Evolutionary conservation across 108 stramenopile genomes (phyloP).

Genomic region (Cyclotella kingstonii): DNA sequence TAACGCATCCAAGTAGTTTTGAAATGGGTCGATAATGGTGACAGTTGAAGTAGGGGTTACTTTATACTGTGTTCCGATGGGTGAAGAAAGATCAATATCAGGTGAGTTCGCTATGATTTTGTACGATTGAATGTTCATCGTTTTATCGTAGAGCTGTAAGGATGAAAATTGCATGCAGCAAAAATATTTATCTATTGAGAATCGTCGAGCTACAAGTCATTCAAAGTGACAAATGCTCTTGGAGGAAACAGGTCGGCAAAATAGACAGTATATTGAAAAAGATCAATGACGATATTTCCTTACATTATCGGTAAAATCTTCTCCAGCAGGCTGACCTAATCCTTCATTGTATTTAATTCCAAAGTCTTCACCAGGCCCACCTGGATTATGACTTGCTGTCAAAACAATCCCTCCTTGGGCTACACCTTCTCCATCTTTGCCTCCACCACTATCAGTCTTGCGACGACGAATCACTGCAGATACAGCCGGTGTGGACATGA

Average conservation of each 20-base stretch:
- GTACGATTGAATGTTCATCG: slow-evolving; percentile 59
- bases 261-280: not conserved
- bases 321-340: slow-evolving; percentile 96
- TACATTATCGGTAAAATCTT: slow-evolving; percentile 93
- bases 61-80: slow-evolving; percentile 57
- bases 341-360: slow-evolving; percentile 97
- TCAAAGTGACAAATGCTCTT: not conserved
- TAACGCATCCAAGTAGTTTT: slow-evolving; percentile 82
- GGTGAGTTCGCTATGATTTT: slow-evolving; percentile 59
- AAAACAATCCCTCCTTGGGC: slow-evolving; percentile 90
- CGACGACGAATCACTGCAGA: slow-evolving; percentile 85
- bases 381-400: slow-evolving; percentile 98
- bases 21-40: slow-evolving; percentile 83
- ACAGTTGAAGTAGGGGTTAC: slow-evolving; percentile 68
- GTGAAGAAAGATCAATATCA: slow-evolving; percentile 64
- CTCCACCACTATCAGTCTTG: slow-evolving; percentile 21
- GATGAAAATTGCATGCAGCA: not conserved
- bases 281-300: too few relatives aligned
- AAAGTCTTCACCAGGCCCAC: slow-evolving; percentile 98
- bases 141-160: slow-evolving; percentile 64
- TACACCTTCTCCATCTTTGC: slow-evolving; percentile 61
- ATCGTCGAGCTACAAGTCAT: not conserved
- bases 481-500: slow-evolving; percentile 93
- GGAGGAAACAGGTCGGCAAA: not conserved
- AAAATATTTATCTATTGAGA: too few relatives aligned